Evolutionary conservation across 768 basidiomycete genomes (phyloP), one percentile per base, ranked within the genome.

Genomic region (Naganishia kalamii): DNA sequence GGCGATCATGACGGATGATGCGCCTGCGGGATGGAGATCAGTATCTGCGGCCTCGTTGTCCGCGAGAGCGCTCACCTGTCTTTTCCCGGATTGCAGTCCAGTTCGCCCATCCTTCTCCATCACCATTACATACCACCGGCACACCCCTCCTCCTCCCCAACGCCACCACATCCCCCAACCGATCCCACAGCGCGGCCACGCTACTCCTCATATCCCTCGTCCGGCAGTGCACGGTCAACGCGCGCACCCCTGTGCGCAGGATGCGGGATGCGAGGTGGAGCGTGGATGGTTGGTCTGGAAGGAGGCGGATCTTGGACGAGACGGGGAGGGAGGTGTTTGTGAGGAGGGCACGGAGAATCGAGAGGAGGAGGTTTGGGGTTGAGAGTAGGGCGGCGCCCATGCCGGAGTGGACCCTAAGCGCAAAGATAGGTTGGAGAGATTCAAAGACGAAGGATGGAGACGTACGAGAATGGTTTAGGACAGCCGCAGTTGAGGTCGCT

Each of bases 331-430:
- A 86, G 79, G 92, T 83, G 35, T 83, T 85, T 47, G 77, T 80
- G 64, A 92, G 82, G 46, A 99, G 81, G 5, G 89, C 87, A 0
- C 83, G 84, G 32, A 99, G 83, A 72, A 99, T 97, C 21, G 87
- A 83, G 74, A 92, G 92, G 10, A 99, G 83, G 33, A 92, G 81
- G 72, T 97, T 92, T 0, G 96, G 92, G 37, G 88, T 94, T 3
- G 88, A 86, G 57, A 99, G 85, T 15, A 99, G 82, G 2, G 93
- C 94, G 0, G 96, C 94, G 10, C 96, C 96, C 93, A 98, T 98
- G 0, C 96, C 96, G 0, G 87, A 80, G 60, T 78, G 76, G 10
- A 74, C 75, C 29, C 75, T 68, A 47, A 66, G 29, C 17, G 17
- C 29, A 52, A 65, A n/a, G 64, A 60, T 49, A 51, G 21, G 10